Percentiles rank a stretch among this genome's conserved stretches.
Conservation (phyloP, 805 yeast genomes). For the Lachancea sp. region DNA sequence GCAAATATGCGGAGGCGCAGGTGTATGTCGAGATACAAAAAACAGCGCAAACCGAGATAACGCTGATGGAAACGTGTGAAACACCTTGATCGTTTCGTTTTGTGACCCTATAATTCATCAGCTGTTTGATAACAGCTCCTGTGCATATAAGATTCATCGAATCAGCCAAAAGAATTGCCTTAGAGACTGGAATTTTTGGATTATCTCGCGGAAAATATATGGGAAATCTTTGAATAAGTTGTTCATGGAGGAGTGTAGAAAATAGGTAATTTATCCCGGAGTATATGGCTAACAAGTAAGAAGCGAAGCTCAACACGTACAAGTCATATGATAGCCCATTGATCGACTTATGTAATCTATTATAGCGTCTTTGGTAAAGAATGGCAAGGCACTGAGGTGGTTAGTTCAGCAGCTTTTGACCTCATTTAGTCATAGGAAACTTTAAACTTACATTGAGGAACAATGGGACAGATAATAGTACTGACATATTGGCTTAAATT, state of each 20-base stretch:
- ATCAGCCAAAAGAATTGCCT: constrained; percentile 18
- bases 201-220: constrained; percentile 20
- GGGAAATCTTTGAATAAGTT: constrained; percentile 34
- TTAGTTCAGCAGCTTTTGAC: neutral
- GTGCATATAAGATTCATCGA: constrained; percentile 10
- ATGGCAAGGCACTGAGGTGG: constrained; percentile 14
- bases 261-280: constrained; percentile 23
- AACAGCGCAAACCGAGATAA: constrained; percentile 6
- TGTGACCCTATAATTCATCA: constrained; percentile 27
- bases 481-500: neutral
- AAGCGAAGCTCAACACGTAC: constrained; percentile 17
- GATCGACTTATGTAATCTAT: constrained; percentile 29
- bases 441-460: neutral
- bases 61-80: constrained; percentile 19
- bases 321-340: constrained; percentile 37
- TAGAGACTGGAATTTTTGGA: constrained; percentile 22
- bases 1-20: constrained; percentile 19
- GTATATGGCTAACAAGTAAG: constrained; percentile 17
- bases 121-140: constrained; percentile 25
- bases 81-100: constrained; percentile 36
- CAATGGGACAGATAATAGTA: neutral
- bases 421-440: neutral
- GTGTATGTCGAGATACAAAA: constrained; percentile 19
- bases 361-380: constrained; percentile 23
- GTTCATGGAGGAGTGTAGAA: constrained; percentile 21